A percentile compares a stretch with the other conserved stretches of the same genome.
Evolutionary conservation across 176 grass and related monocot species (phyloP).

Genomic region (Saccharum spontaneum): DNA sequence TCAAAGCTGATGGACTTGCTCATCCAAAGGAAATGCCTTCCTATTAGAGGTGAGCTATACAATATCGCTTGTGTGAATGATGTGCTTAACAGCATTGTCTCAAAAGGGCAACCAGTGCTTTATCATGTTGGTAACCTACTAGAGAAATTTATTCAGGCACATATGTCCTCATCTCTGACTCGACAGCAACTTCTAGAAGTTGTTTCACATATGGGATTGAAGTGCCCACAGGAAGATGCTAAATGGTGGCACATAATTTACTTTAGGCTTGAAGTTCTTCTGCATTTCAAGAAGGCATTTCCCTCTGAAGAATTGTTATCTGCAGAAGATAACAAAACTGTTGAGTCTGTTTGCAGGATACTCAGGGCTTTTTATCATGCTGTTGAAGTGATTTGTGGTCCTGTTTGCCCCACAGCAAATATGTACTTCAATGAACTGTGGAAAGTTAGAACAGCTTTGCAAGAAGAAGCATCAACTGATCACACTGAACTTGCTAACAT

Average conservation of each 20-base stretch:
- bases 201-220: constrained; percentile 40
- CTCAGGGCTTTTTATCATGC: constrained; percentile 48
- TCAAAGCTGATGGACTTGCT: constrained; percentile 42
- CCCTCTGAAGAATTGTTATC: constrained; percentile 40
- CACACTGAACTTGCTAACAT: constrained; percentile 44
- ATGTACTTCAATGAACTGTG: constrained; percentile 55
- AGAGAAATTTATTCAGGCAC: constrained; percentile 39
- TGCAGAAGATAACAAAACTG: constrained; percentile 33
- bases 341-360: constrained; percentile 43
- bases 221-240: constrained; percentile 45
- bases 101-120: constrained; percentile 39
- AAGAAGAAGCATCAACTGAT: constrained; percentile 50
- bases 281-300: constrained; percentile 47
- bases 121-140: constrained; percentile 36
- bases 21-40: constrained; percentile 32
- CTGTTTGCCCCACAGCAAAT: constrained; percentile 40
- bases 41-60: constrained; percentile 50
- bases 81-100: constrained; percentile 38
- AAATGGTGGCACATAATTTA: constrained; percentile 61
- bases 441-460: constrained; percentile 45
- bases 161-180: constrained; percentile 15
- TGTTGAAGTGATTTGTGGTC: constrained; percentile 43
- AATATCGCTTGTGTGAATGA: constrained; percentile 50
- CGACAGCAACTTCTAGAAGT: constrained; percentile 41
- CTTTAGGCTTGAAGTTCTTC: constrained; percentile 44